phyloP scores from a whole-genome alignment of 2,329 filamentous ascomycete species.

The Hymenoscyphus repandus region DNA sequence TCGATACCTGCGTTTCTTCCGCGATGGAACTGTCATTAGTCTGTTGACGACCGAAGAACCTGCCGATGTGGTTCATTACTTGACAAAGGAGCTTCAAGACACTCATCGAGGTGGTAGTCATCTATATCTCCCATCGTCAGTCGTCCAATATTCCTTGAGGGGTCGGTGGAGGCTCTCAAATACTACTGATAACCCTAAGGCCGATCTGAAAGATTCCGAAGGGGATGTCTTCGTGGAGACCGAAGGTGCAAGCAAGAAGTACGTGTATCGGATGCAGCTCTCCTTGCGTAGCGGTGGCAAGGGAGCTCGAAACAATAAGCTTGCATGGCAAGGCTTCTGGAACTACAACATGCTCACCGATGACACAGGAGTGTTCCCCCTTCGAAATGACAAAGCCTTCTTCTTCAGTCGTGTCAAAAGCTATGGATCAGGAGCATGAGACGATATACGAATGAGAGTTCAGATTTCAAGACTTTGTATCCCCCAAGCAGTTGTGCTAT shows the following conservation, averaged over 20 bases:
- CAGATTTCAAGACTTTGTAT: too few relatives aligned
- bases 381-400: constrained; percentile 60
- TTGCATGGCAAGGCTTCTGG: constrained; percentile 86
- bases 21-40: constrained; percentile 77
- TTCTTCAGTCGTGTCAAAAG: constrained; percentile 63
- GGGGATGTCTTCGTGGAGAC: constrained; percentile 79
- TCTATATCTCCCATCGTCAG: constrained; percentile 39
- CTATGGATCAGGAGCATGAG: constrained; percentile 46
- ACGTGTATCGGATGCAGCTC: constrained; percentile 80
- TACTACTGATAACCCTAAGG: constrained; percentile 25
- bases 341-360: constrained; percentile 86
- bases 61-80: constrained; percentile 76
- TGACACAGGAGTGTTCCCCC: constrained; percentile 77
- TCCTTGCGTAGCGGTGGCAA: constrained; percentile 59
- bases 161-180: constrained; percentile 59
- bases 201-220: constrained; percentile 43
- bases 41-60: constrained; percentile 79
- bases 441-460: not conserved
- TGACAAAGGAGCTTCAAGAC: constrained; percentile 65
- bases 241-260: constrained; percentile 71
- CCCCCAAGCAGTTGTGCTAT: too few relatives aligned
- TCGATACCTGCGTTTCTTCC: constrained; percentile 91
- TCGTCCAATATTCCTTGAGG: constrained; percentile 64
- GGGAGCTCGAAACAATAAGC: constrained; percentile 73
- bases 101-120: constrained; percentile 20